Percentiles rank a stretch among this genome's conserved stretches.
Evolutionary conservation across 2,329 filamentous ascomycete genomes (phyloP).

Genomic region (Niveomyces coronatus): DNA sequence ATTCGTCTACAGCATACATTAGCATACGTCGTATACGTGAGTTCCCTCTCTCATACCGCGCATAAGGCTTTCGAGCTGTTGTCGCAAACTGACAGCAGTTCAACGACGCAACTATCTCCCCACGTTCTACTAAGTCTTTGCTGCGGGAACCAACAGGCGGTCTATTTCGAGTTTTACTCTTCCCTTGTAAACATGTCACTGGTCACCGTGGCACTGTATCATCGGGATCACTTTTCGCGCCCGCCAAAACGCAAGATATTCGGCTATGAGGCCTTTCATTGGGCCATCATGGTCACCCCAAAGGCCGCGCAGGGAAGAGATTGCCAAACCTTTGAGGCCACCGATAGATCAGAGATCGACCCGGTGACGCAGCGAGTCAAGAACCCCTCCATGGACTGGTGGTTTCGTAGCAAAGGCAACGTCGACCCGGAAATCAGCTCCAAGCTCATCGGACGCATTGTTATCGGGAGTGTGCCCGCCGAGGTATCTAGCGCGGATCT

Average conservation of each 20-base stretch:
- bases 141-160: too few relatives aligned
- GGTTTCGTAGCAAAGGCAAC: slow-evolving; percentile 15
- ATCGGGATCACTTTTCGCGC: slow-evolving; percentile 18
- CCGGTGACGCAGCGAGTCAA: slow-evolving; percentile 20
- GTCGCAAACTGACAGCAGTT: too few relatives aligned
- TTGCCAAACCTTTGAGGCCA: slow-evolving; percentile 17
- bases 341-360: slow-evolving; percentile 21
- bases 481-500: slow-evolving; percentile 13
- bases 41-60: too few relatives aligned
- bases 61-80: too few relatives aligned
- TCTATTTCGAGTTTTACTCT: too few relatives aligned
- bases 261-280: slow-evolving; percentile 22
- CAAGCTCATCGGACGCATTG: slow-evolving; percentile 19
- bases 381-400: slow-evolving; percentile 25
- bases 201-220: slow-evolving; percentile 17
- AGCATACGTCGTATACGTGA: too few relatives aligned
- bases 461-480: slow-evolving; percentile 18
- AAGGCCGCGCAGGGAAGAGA: not conserved
- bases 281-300: slow-evolving; percentile 17
- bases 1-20: too few relatives aligned
- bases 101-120: too few relatives aligned
- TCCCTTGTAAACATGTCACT: too few relatives aligned
- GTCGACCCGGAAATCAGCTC: slow-evolving; percentile 12
- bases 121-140: too few relatives aligned
- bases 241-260: slow-evolving; percentile 16